These are phyloP conservation scores for Boletus vinaceobasis DNA, from an alignment of 768 basidiomycete species.

Conservation along the genomic window DNA sequence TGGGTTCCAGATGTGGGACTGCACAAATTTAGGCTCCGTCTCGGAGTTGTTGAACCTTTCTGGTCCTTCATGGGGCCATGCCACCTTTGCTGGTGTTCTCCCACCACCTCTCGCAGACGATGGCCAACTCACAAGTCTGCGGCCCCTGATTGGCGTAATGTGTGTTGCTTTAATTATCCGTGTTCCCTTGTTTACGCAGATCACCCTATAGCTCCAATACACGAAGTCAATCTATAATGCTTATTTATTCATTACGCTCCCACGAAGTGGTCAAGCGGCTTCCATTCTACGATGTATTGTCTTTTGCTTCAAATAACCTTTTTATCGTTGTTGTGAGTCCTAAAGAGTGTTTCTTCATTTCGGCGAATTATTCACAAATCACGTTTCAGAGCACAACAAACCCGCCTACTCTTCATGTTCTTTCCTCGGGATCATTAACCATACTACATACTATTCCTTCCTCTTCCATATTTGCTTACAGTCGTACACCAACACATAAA, in stretches of 20 bases:
- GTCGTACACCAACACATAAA: conserved; percentile 34
- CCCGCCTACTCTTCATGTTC: conserved; percentile 53
- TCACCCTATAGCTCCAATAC: conserved; percentile 20
- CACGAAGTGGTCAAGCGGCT: conserved; percentile 52
- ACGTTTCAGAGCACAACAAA: conserved; percentile 51
- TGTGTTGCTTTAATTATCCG: conserved; percentile 18
- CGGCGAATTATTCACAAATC: neutral
- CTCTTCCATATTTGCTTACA: conserved; percentile 44
- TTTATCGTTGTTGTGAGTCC: conserved; percentile 58
- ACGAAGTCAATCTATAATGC: conserved; percentile 27
- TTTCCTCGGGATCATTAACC: conserved; percentile 52
- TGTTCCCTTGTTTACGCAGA: conserved; percentile 1
- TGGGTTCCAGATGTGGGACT: conserved; percentile 63
- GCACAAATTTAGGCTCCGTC: conserved; percentile 47
- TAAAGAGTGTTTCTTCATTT: neutral
- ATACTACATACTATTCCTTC: conserved; percentile 49
- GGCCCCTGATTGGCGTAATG: conserved; percentile 36
- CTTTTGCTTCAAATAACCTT: conserved; percentile 43
- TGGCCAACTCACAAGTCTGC: conserved; percentile 32
- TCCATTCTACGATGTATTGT: conserved; percentile 38
- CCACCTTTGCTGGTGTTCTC: conserved; percentile 42
- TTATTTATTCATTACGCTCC: conserved; percentile 44
- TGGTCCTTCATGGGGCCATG: conserved; percentile 32
- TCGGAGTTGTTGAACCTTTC: conserved; percentile 53
- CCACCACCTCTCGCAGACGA: conserved; percentile 26